Conservation (phyloP, 2,329 filamentous ascomycete genomes). For the Alternaria arbusti region DNA sequence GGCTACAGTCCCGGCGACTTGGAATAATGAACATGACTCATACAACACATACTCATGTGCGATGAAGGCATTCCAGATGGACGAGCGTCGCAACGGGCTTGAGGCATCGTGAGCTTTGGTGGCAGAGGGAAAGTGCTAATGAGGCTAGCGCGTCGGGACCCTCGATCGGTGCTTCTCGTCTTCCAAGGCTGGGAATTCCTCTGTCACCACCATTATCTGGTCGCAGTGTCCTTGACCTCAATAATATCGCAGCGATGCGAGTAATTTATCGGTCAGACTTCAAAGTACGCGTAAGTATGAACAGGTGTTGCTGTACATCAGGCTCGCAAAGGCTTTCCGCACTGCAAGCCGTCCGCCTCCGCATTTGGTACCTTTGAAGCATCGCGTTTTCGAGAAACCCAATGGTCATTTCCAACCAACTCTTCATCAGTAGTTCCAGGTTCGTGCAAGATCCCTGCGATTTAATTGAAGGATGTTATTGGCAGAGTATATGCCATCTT, state of each 20-base stretch:
- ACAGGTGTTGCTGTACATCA: background rate
- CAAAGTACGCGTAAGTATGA: no score
- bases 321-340: background rate
- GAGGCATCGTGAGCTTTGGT: background rate
- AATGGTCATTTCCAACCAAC: no score
- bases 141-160: background rate
- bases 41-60: background rate
- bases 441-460: no score
- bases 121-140: background rate
- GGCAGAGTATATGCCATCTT: background rate
- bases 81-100: background rate
- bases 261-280: no score
- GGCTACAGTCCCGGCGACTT: background rate
- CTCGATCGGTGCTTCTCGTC: no score
- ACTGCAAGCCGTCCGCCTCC: background rate
- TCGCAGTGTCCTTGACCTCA: background rate
- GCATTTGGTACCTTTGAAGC: background rate
- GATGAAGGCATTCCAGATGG: no score
- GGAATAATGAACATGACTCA: accelerated
- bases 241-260: background rate
- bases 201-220: background rate
- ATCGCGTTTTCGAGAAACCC: background rate
- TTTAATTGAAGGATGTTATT: background rate
- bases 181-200: background rate
- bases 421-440: no score